Conservation (phyloP, 352 stramenopile species). For the Phytophthora tentaculata region DNA sequence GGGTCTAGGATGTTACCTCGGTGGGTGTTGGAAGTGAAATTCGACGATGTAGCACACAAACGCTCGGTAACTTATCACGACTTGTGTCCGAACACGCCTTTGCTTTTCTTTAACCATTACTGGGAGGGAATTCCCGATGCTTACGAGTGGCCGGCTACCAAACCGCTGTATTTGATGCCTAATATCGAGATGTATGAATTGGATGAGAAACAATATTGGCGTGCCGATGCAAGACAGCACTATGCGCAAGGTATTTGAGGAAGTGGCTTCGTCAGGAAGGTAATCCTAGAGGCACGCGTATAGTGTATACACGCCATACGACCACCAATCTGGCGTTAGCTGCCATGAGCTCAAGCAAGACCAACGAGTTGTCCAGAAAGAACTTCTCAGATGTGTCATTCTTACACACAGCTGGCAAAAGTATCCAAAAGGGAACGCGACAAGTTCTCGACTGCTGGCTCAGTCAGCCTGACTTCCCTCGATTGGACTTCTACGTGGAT, state of each 20-base stretch:
- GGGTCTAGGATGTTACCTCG: conserved; percentile 47
- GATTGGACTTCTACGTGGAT: conserved; percentile 47
- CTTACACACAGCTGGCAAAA: too few relatives aligned
- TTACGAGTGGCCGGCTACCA: conserved; percentile 40
- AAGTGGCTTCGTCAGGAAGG: conserved; percentile 71
- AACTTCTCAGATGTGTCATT: too few relatives aligned
- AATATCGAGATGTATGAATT: conserved; percentile 75
- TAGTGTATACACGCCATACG: conserved; percentile 71
- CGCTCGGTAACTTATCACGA: conserved; percentile 54
- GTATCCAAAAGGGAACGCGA: too few relatives aligned
- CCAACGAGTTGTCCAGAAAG: too few relatives aligned
- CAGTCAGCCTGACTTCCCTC: conserved; percentile 38
- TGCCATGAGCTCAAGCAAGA: too few relatives aligned
- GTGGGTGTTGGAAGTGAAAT: conserved; percentile 50
- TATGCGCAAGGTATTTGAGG: conserved; percentile 45
- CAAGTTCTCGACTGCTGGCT: conserved; percentile 57
- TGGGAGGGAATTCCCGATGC: conserved; percentile 42
- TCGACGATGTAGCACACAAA: conserved; percentile 13
- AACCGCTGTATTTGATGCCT: conserved; percentile 59
- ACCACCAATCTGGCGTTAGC: conserved; percentile 56
- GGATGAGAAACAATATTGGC: conserved; percentile 44
- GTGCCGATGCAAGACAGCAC: conserved; percentile 54
- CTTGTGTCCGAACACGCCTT: conserved; percentile 51
- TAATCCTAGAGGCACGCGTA: conserved; percentile 50
- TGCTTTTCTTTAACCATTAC: conserved; percentile 72